Evolutionary conservation across 306 rosid genomes (phyloP), one percentile per base, ranked within the genome.

Genomic region (Benincasa hispida): DNA sequence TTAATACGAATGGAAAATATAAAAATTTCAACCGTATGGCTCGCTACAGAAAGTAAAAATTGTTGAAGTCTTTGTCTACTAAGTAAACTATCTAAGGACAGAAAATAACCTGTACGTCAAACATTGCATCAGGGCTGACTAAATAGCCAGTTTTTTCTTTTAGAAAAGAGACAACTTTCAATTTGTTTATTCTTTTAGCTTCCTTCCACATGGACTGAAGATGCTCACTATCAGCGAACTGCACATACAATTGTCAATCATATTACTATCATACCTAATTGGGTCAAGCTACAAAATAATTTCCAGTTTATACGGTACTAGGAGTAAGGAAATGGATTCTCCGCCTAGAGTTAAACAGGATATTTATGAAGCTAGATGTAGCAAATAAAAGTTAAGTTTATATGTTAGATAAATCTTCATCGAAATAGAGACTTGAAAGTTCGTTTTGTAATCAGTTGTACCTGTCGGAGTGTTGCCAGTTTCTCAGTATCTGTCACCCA

Each of bases 101-200:
- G 54, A 68, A 84, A 74, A 68, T 61, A 58, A 91, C 98, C 96
- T 93, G 98, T 81, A 91, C 83, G 79, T 94, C 98, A 85, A 87
- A 91, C 97, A 93, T 84, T 78, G 97, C 89, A 83, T 94, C 96
- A 74, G 97, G 88, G 84, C 87, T 91, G 82, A 93, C 92, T 79
- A 91, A 83, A 69, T 88, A 93, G 25, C 98, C 98, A 13, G 98
- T 90, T 87, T 61, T 91, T 79, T 91, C 96, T 84, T 74, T 85
- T 75, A 93, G 81, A 42, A 93, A 84, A 30, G 87, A 86, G 0
- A 83, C 91, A 84, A 91, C 93, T 88, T 90, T 93, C 87, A 85
- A 67, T 83, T 93, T 93, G 79, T 93, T 93, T 83, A 24, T 86
- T 84, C 87, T 87, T 76, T 91, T 93, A 68, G 92, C 90, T 69